Percentiles rank a stretch among this genome's conserved stretches.
Evolutionary conservation across 495 filamentous ascomycete species (phyloP).

Genomic region (Penicillium flavigenum): DNA sequence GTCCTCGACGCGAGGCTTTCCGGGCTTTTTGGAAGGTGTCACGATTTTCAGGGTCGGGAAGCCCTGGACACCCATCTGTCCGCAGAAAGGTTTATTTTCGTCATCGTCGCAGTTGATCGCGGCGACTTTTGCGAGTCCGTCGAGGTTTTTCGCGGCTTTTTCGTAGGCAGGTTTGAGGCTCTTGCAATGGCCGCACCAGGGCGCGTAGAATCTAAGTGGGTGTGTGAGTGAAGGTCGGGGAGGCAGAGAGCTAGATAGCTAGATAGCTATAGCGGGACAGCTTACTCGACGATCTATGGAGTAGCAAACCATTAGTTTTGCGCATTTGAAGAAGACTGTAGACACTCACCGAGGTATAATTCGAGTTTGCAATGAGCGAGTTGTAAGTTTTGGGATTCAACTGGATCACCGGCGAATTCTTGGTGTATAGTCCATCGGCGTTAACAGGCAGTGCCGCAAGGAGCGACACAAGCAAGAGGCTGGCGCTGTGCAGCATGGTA

Average conservation of each 20-base stretch:
- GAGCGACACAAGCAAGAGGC: constrained; percentile 45
- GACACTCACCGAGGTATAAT: constrained; percentile 78
- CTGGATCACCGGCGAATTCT: constrained; percentile 84
- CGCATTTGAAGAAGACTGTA: neutral
- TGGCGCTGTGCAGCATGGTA: constrained; percentile 28
- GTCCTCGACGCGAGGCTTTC: constrained; percentile 85
- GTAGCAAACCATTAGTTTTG: constrained; percentile 22
- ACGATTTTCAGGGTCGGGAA: constrained; percentile 98
- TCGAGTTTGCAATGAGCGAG: constrained; percentile 80
- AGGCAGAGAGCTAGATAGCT: constrained; percentile 1
- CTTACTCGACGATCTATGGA: constrained; percentile 67
- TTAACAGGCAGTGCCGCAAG: constrained; percentile 61
- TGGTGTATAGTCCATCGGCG: constrained; percentile 75
- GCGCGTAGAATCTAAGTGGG: constrained; percentile 78
- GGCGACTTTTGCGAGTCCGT: constrained; percentile 88
- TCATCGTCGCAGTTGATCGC: constrained; percentile 97
- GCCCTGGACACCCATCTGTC: constrained; percentile 84
- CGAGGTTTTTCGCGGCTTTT: constrained; percentile 83
- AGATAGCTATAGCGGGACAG: constrained; percentile 15
- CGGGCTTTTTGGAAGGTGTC: constrained; percentile 75
- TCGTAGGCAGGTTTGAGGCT: constrained; percentile 95
- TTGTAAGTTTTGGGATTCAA: constrained; percentile 82
- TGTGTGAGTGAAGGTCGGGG: constrained; percentile 14
- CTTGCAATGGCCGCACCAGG: constrained; percentile 96
- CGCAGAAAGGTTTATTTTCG: constrained; percentile 85